phyloP scores from a whole-genome alignment of 208 protist genomes.

The Leishmania martiniquensis region DNA sequence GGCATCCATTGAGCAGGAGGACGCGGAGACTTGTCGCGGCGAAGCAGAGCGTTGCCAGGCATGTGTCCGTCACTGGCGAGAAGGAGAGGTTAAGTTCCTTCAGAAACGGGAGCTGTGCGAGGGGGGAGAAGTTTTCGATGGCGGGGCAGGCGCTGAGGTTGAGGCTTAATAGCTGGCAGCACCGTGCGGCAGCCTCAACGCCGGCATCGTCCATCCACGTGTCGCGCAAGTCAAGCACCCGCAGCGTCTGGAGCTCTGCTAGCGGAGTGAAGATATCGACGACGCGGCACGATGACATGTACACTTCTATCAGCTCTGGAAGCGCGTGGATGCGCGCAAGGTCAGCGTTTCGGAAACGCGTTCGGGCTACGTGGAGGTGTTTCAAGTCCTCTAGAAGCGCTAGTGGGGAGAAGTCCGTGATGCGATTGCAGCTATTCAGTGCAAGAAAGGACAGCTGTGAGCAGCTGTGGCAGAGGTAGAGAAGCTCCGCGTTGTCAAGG shows the following conservation, averaged over 20 bases:
- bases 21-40: constrained; percentile 14
- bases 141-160: constrained; percentile 18
- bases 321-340: constrained; percentile 25
- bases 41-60: constrained; percentile 14
- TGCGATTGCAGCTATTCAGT: constrained; percentile 16
- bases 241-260: background rate
- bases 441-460: constrained; percentile 10
- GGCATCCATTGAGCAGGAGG: constrained; percentile 29
- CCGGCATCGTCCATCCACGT: constrained; percentile 24
- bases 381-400: constrained; percentile 13
- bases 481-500: constrained; percentile 13
- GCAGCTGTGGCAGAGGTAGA: constrained; percentile 19
- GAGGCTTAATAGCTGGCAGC: constrained; percentile 16
- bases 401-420: constrained; percentile 26
- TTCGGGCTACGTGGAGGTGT: constrained; percentile 21
- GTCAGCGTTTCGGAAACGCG: constrained; percentile 24
- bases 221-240: constrained; percentile 16
- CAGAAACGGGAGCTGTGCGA: constrained; percentile 18
- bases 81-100: constrained; percentile 21
- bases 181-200: constrained; percentile 17
- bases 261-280: constrained; percentile 24
- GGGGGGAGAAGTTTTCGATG: constrained; percentile 13
- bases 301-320: constrained; percentile 18
- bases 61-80: constrained; percentile 14
- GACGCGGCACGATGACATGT: constrained; percentile 25